Evolutionary conservation across 2,329 filamentous ascomycete species (phyloP), one percentile per base, ranked within the genome.

Genomic region (Calonectria ilicicola): DNA sequence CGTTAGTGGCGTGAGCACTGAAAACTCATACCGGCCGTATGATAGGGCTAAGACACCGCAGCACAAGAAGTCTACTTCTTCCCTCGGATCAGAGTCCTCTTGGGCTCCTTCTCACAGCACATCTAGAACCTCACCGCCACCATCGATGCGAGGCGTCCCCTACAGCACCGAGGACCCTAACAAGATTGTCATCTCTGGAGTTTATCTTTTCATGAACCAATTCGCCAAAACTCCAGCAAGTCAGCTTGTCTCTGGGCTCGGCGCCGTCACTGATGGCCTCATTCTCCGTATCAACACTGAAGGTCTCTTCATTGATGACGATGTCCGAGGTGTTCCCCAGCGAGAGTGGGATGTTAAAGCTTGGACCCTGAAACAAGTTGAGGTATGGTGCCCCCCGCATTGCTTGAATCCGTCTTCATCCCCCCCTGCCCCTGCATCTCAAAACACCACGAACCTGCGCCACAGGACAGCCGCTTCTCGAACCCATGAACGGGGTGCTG

Each of bases 261-360:
- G 93, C 21, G 89, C 93, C 58, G 95, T 98, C 38, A 98, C 96
- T 2, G 96, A 99, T 81, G 97, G 97, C 0, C 88, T 99, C 56
- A 94, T 98, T 73, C 89, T 99, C 73, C 94, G 94, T 65, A 97
- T 98, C 80, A 96, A 95, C 14, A 98, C 95, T 1, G 96, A 98
- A 83, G 97, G 97, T 21, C 89, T 98, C 67, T 98, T 98, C 85
- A 97, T 99, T 81, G 97, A 99, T 82, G 97, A 99, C 83, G 97
- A 98, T 83, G 91, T 98, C 65, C 92, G 96, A 53, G 92, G 92
- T 74, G 95, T 98, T 19, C 93, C 95, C n/a, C 95, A 98, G 85
- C 92, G 97, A 72, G 97, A 99, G 85, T 99, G 97, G 97, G 97
- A 99, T 83, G 92, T 98, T 81, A 98, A 98, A 84, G 96, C 96